Percentiles rank a stretch among this genome's conserved stretches.
Evolutionary conservation across 129 eudicot species (phyloP).

Genomic region (Flaveria robusta): DNA sequence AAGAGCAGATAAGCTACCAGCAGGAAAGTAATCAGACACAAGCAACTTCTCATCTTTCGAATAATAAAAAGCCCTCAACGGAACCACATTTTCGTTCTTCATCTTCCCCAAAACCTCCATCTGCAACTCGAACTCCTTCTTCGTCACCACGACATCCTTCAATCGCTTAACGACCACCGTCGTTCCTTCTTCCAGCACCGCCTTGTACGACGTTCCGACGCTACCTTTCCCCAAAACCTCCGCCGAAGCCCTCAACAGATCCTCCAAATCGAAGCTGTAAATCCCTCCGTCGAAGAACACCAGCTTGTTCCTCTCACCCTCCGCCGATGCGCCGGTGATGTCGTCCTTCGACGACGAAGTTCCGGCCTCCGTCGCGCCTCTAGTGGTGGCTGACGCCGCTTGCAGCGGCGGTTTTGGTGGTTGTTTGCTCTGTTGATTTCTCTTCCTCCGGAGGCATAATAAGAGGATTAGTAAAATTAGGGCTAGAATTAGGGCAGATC

Average conservation of each 20-base stretch:
- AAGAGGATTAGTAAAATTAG: constrained; percentile 8
- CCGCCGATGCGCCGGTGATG: neutral
- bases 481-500: neutral
- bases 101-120: constrained; percentile 20
- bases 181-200: no score
- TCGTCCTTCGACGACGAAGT: constrained; percentile 13
- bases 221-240: no score
- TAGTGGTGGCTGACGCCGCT: neutral
- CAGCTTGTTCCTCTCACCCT: constrained; percentile 8
- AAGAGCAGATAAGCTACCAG: constrained; percentile 18
- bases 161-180: neutral
- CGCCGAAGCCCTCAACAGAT: neutral
- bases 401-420: neutral
- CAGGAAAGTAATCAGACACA: constrained; percentile 10
- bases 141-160: constrained; percentile 1
- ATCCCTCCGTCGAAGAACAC: neutral
- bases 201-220: no score
- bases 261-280: constrained; percentile 21
- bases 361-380: neutral
- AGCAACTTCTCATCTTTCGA: constrained; percentile 19
- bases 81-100: constrained; percentile 16
- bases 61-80: constrained; percentile 13
- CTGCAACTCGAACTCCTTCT: neutral
- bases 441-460: neutral
- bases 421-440: neutral